Conservation (phyloP, 1,139 yeast species). For the Sugiyamaella japonica region DNA sequence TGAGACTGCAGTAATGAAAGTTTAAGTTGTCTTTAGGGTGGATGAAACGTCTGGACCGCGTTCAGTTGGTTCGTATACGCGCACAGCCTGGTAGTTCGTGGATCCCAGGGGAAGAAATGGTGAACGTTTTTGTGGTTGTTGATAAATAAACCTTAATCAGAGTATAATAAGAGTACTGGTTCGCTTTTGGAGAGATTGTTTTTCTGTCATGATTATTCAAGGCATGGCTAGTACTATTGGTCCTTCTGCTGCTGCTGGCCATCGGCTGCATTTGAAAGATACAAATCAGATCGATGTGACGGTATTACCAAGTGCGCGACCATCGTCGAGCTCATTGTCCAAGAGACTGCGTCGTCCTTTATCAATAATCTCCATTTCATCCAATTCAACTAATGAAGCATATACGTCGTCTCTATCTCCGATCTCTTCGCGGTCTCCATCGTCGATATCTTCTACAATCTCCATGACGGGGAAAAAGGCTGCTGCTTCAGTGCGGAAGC, state of each 20-base stretch:
- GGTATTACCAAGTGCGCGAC: not conserved
- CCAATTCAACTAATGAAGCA: not conserved
- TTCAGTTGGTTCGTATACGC: not conserved
- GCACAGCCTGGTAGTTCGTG: not conserved
- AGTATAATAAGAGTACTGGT: not conserved
- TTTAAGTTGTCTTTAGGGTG: not conserved
- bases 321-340: not conserved
- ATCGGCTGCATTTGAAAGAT: not conserved
- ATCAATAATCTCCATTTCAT: slow-evolving; percentile 3
- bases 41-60: not conserved
- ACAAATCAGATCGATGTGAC: not conserved
- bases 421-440: not conserved
- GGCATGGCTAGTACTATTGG: not conserved
- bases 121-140: too few relatives aligned
- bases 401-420: not conserved
- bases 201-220: not conserved
- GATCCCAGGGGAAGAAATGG: too few relatives aligned
- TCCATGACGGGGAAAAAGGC: not conserved
- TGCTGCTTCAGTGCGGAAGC: not conserved
- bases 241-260: not conserved
- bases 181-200: not conserved
- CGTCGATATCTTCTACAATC: not conserved
- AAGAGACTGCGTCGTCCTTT: slow-evolving; percentile 10
- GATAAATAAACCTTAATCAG: not conserved
- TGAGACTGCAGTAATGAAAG: not conserved